These are phyloP conservation scores for Solanum hybrid DNA, from an alignment of 305 asterid species.

Conservation along the genomic window DNA sequence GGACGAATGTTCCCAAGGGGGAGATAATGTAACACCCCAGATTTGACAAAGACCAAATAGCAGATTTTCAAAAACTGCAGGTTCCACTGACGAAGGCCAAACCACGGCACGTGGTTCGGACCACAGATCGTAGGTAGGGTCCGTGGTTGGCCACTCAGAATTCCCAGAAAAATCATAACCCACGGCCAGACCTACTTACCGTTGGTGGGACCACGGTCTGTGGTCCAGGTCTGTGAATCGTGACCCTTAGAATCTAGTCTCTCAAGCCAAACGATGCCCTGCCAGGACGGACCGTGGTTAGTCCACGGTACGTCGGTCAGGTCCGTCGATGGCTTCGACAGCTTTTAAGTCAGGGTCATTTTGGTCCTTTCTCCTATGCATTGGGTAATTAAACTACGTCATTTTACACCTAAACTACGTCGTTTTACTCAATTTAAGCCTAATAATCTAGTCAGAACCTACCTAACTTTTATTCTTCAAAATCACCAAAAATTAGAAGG, in stretches of 20 bases:
- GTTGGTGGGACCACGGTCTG: too few species aligned
- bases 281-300: neutral
- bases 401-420: neutral
- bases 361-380: neutral
- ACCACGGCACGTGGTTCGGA: neutral
- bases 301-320: neutral
- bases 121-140: neutral
- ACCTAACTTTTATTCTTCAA: neutral
- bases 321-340: neutral
- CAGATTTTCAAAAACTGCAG: too few species aligned
- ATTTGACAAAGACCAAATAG: neutral
- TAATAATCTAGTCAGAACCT: neutral
- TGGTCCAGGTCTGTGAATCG: neutral
- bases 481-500: neutral
- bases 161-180: neutral
- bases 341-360: too few species aligned
- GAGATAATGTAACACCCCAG: neutral
- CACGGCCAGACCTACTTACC: neutral
- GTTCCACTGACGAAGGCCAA: too few species aligned
- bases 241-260: neutral
- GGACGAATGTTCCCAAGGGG: neutral
- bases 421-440: neutral
- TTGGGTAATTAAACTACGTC: neutral
- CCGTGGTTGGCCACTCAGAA: neutral
- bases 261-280: neutral